Evolutionary conservation across 495 filamentous ascomycete species (phyloP), one percentile per base, ranked within the genome.

Genomic region (Aspergillus steynii): DNA sequence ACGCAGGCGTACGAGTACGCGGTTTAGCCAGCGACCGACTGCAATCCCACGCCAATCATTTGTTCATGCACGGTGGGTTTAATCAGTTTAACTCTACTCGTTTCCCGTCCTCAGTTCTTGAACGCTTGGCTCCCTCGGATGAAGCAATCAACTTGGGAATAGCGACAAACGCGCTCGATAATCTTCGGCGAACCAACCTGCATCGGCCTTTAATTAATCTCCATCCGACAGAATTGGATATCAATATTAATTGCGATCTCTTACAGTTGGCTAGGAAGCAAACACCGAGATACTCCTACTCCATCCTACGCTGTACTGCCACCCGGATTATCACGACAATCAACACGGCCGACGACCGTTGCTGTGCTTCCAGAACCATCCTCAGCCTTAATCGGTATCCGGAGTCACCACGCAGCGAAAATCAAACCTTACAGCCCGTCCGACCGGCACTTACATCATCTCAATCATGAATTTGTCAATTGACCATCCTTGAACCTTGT

Each of bases 11-110:
- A 50, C 49, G 28, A 26, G 49, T 12, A 26, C 20, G 49, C 20
- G 0, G 49, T 1, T 26, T 27, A 26, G 28, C 4, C 4, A 49
- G 4, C 46, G 12, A 49, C 46, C 4, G 25, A 49, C 4, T 45
- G 55, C 4, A 5, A 49, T 15, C 47, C 42, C 46, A 32, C 45
- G 34, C 55, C 55, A 58, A 58, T 58, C 55, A 58, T 26, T 15
- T 50, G 42, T 45, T 3, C 42, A 25, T 50, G 26, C 29, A 32
- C 12, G 31, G 55, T 58, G 55, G 55, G 42, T 58, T 58, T 46
- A 42, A 58, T 58, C 46, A 29, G 3, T 58, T 50, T 57, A 57
- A 46, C 55, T 48, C 55, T 29, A 20, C 15, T n/a, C 12, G 25
- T 31, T 31, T 46, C 55, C 55, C 55, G 34, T 49, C 20, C 20